These are phyloP conservation scores for Yamadazyma sp. DNA, from an alignment of 1,139 yeast species.

Conservation along the genomic window DNA sequence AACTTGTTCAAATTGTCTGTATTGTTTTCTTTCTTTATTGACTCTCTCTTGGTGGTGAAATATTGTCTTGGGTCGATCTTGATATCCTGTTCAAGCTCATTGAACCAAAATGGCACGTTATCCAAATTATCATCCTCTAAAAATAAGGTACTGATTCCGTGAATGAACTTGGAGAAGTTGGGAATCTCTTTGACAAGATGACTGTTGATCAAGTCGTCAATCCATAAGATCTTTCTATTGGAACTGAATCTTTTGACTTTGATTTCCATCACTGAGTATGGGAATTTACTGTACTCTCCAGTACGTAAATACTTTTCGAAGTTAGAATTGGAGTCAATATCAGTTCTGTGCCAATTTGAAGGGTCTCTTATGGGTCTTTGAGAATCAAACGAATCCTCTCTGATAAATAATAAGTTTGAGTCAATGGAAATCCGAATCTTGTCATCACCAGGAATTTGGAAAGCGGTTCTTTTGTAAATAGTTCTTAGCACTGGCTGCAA, in stretches of 20 bases:
- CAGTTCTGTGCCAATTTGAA: slow-evolving; percentile 85
- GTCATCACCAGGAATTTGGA: slow-evolving; percentile 97
- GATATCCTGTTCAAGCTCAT: slow-evolving; percentile 80
- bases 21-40: slow-evolving; percentile 22
- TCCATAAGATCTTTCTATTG: slow-evolving; percentile 64
- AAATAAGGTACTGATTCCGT: slow-evolving; percentile 85
- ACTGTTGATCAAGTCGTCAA: slow-evolving; percentile 79
- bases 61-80: slow-evolving; percentile 76
- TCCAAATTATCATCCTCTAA: slow-evolving; percentile 90
- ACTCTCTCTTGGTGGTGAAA: slow-evolving; percentile 46
- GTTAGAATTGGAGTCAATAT: slow-evolving; percentile 75
- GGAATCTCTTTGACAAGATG: slow-evolving; percentile 90
- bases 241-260: slow-evolving; percentile 61
- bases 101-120: slow-evolving; percentile 90
- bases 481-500: slow-evolving; percentile 87
- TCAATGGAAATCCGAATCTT: slow-evolving; percentile 87
- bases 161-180: slow-evolving; percentile 84
- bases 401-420: slow-evolving; percentile 79
- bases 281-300: slow-evolving; percentile 85
- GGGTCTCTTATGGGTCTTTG: slow-evolving; percentile 91
- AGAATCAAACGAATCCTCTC: slow-evolving; percentile 86
- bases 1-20: slow-evolving; percentile 49
- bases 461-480: slow-evolving; percentile 87
- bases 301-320: slow-evolving; percentile 75
- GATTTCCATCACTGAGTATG: slow-evolving; percentile 89